Base-by-base conservation (phyloP, 2,329 filamentous ascomycete species). In the Xylaria sp. region DNA sequence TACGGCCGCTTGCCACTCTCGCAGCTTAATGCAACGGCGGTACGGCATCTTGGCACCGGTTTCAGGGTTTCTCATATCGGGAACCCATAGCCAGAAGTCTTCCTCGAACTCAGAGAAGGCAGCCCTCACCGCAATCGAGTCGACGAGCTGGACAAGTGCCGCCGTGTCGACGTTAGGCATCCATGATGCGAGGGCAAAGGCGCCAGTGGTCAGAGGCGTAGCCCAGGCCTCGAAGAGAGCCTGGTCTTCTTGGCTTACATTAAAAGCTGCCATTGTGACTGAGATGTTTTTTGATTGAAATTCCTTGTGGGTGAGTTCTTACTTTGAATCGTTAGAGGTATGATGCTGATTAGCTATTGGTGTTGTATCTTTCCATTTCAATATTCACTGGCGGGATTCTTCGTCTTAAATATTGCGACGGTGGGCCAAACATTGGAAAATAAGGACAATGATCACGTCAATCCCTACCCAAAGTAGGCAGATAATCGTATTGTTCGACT, bases 121-220 rank as follows among this genome's bases (percentile, higher is more conserved):
- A 1, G 26, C 17, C 2, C 9, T 7, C 7, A 46, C 41, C 34
- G 6, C 42, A 11, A 47, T 42, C 24, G 21, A 46, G 21, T 54
- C 47, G 13, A 47, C 13, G n/a, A 50, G 43, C 21, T 44, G 21
- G 19, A 54, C 3, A 39, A 54, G 18, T 5, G 47, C 47, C 6
- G 39, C 38, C 2, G 26, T 2, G 13, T 43, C 39, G 13, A 54
- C 20, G 11, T 54, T 26, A 4, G 42, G 46, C 13, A 54, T 5
- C n/a, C 26, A 50, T 17, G 19, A 22, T 6, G 42, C 26, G n/a
- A 50, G 46, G 19, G 16, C 42, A 9, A 54, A 20, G 1, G 37
- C 24, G 2, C 16, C 18, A 24, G 24, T 17, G 9, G 37, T 54
- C 16, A 54, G 6, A 2, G 45, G 22, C 5, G 51, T 41, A 3